These are phyloP conservation scores for Capillidium heterosporum DNA, from an alignment of 371 early-diverging fungal genomes.

Conservation along the genomic window DNA sequence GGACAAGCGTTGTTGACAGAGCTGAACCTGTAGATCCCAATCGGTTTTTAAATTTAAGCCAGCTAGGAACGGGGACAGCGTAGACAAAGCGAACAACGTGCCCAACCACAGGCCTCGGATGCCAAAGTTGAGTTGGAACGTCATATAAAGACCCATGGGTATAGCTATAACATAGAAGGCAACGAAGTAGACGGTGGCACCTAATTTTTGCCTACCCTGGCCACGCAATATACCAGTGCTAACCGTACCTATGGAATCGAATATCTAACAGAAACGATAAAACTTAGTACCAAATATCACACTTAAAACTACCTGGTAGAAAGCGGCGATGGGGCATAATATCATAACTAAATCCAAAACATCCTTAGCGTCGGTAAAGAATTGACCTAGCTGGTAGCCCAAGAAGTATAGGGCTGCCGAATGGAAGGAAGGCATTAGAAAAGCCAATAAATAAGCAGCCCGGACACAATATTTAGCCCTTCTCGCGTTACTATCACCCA, in stretches of 20 bases:
- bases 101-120: conserved; percentile 50
- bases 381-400: conserved; percentile 13
- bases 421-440: conserved; percentile 19
- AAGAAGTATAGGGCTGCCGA: conserved; percentile 17
- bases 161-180: conserved; percentile 41
- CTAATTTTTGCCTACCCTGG: conserved; percentile 44
- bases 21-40: conserved; percentile 25
- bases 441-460: conserved; percentile 22
- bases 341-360: conserved; percentile 45
- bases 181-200: conserved; percentile 43
- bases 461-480: conserved; percentile 12
- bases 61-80: conserved; percentile 15
- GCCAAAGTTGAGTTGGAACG: conserved; percentile 29
- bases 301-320: conserved; percentile 36
- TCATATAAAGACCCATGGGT: conserved; percentile 40
- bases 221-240: conserved; percentile 55
- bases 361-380: conserved; percentile 45
- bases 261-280: conserved; percentile 21
- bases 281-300: not conserved
- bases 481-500: conserved; percentile 22
- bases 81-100: conserved; percentile 7
- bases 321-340: conserved; percentile 53
- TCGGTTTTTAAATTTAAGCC: conserved; percentile 31
- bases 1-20: conserved; percentile 15
- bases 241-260: conserved; percentile 42